Percentiles rank a stretch among this genome's conserved stretches.
phyloP scores from a whole-genome alignment of 345 rosid genomes.

The Citrus australasica region DNA sequence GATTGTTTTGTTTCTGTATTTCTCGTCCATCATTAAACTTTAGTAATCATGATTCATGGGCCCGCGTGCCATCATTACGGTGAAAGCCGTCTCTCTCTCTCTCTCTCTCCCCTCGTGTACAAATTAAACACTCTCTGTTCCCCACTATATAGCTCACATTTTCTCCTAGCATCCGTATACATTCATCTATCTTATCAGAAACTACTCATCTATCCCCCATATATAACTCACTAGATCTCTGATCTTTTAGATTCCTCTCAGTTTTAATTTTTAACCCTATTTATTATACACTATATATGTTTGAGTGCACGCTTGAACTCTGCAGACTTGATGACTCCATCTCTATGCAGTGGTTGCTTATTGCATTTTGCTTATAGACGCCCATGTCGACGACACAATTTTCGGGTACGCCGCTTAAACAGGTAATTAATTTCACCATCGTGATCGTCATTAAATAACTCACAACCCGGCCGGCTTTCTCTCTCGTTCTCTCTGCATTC shows the following conservation, averaged over 20 bases:
- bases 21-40: constrained; percentile 40
- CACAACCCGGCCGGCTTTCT: constrained; percentile 1
- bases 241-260: background rate
- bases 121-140: constrained; percentile 16
- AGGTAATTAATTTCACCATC: constrained; percentile 20
- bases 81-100: constrained; percentile 33
- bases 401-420: constrained; percentile 21
- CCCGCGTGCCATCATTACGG: constrained; percentile 61
- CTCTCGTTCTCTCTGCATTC: constrained; percentile 8
- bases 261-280: too few species aligned
- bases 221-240: background rate
- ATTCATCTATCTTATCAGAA: background rate
- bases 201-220: background rate
- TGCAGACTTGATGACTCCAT: constrained; percentile 8
- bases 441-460: background rate
- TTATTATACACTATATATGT: too few species aligned
- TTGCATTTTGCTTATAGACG: background rate
- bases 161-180: background rate
- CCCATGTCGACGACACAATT: constrained; percentile 14
- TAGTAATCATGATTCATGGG: constrained; percentile 83
- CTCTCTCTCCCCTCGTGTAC: background rate
- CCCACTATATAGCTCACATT: constrained; percentile 22
- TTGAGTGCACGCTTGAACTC: constrained; percentile 20
- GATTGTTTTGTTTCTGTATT: constrained; percentile 24
- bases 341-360: background rate